phyloP scores from a whole-genome alignment of 768 basidiomycete genomes.

The Mycena vitilis region DNA sequence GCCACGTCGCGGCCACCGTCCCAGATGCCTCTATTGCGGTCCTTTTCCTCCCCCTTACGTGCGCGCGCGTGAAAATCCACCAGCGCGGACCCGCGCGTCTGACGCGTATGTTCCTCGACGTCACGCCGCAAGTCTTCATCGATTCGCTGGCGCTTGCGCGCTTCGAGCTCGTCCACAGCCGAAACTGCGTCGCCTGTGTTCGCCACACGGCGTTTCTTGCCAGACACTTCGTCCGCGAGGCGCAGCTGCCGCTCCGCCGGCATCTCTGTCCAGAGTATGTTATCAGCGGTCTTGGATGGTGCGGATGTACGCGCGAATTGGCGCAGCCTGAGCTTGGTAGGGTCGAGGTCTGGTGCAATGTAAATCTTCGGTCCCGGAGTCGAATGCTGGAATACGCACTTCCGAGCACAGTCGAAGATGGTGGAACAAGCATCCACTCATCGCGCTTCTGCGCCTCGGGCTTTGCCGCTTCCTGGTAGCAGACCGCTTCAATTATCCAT shows the following conservation, averaged over 20 bases:
- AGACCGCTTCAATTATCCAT: neutral
- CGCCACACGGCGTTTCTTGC: slow-evolving; percentile 81
- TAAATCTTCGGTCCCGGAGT: no score
- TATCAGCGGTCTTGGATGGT: slow-evolving; percentile 60
- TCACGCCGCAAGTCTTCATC: slow-evolving; percentile 78
- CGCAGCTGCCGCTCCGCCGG: slow-evolving; percentile 92
- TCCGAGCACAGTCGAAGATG: slow-evolving; percentile 81
- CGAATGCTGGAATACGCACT: slow-evolving; percentile 36
- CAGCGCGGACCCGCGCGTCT: slow-evolving; percentile 65
- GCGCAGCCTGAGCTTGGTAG: slow-evolving; percentile 82
- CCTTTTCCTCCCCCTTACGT: slow-evolving; percentile 50
- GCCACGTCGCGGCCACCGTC: slow-evolving; percentile 93
- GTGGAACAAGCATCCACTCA: slow-evolving; percentile 99
- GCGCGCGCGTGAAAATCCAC: slow-evolving; percentile 63
- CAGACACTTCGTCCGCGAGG: slow-evolving; percentile 92
- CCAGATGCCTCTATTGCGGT: slow-evolving; percentile 81
- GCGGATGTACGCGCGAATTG: slow-evolving; percentile 77
- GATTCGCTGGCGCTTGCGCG: slow-evolving; percentile 66
- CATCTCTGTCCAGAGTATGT: slow-evolving; percentile 95
- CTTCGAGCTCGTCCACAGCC: slow-evolving; percentile 56
- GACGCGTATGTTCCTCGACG: slow-evolving; percentile 84
- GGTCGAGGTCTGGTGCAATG: slow-evolving; percentile 67
- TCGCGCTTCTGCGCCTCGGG: slow-evolving; percentile 87
- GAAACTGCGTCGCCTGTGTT: slow-evolving; percentile 61
- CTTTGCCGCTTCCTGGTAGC: slow-evolving; percentile 69